phyloP scores from a whole-genome alignment of 768 basidiomycete species.

The Leucocoprinus leucothites region DNA sequence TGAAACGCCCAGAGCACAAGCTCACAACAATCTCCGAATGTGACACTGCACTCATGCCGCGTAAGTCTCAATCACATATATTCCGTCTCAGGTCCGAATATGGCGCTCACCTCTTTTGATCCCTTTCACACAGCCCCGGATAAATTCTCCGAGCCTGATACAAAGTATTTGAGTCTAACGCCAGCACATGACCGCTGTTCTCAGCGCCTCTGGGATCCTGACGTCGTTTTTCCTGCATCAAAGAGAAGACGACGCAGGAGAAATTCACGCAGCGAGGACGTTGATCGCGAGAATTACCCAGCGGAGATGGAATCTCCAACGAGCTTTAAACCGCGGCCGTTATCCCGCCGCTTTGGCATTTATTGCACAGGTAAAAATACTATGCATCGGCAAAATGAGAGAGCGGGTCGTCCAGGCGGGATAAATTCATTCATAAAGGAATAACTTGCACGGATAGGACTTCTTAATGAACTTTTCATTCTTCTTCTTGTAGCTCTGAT shows the following conservation, averaged over 20 bases:
- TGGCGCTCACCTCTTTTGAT: slow-evolving; percentile 1
- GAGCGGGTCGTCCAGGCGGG: slow-evolving; percentile 4
- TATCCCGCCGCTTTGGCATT: slow-evolving; percentile 34
- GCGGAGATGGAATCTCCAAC: slow-evolving; percentile 16
- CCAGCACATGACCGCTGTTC: neutral
- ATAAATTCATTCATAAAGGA: slow-evolving; percentile 6
- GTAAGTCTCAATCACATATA: slow-evolving; percentile 4
- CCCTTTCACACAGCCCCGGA: slow-evolving; percentile 7
- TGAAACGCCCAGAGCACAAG: slow-evolving; percentile 1
- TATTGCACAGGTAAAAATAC: slow-evolving; percentile 37
- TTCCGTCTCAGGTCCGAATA: neutral
- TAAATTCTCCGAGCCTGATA: neutral
- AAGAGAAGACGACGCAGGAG: slow-evolving; percentile 16
- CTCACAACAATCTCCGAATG: neutral
- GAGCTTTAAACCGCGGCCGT: slow-evolving; percentile 21
- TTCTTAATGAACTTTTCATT: neutral
- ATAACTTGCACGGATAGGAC: neutral
- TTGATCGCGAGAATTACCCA: slow-evolving; percentile 29
- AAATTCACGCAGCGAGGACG: slow-evolving; percentile 19
- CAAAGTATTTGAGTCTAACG: neutral
- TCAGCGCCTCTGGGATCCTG: slow-evolving; percentile 17
- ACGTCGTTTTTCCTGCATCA: slow-evolving; percentile 12
- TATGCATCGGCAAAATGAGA: slow-evolving; percentile 20
- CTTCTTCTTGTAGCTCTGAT: neutral
- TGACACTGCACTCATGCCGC: slow-evolving; percentile 4